These are phyloP conservation scores for Primulina tabacum DNA, from an alignment of 257 asterid species.

Conservation along the genomic window DNA sequence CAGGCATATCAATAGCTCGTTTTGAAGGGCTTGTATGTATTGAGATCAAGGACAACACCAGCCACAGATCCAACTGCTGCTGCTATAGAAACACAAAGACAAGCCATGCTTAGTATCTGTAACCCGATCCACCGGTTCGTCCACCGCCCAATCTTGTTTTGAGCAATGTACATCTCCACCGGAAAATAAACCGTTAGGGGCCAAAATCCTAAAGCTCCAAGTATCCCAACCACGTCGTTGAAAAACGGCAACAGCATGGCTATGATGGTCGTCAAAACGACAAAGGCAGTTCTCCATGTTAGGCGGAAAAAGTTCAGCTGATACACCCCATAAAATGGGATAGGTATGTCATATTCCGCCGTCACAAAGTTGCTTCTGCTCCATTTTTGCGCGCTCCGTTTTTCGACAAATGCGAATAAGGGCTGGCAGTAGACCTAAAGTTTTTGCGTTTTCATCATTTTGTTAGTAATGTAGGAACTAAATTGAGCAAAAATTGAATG, in stretches of 20 bases:
- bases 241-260: slow-evolving; percentile 48
- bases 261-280: slow-evolving; percentile 35
- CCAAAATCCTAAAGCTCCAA: slow-evolving; percentile 51
- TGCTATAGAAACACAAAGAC: slow-evolving; percentile 33
- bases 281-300: slow-evolving; percentile 38
- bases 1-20: slow-evolving; percentile 30
- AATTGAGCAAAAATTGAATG: not conserved
- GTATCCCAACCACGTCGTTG: slow-evolving; percentile 44
- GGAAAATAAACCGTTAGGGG: slow-evolving; percentile 48
- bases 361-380: slow-evolving; percentile 30
- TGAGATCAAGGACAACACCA: slow-evolving; percentile 38
- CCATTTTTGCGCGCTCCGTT: slow-evolving; percentile 35
- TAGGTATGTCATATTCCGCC: slow-evolving; percentile 31
- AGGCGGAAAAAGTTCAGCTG: slow-evolving; percentile 39
- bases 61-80: slow-evolving; percentile 46
- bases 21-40: slow-evolving; percentile 40
- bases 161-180: slow-evolving; percentile 42
- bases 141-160: slow-evolving; percentile 37
- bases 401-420: slow-evolving; percentile 39
- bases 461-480: not conserved
- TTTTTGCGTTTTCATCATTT: not conserved
- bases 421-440: slow-evolving; percentile 40
- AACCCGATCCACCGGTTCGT: slow-evolving; percentile 34
- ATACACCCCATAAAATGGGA: slow-evolving; percentile 34
- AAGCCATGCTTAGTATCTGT: slow-evolving; percentile 39